Conservation (phyloP, 2,329 filamentous ascomycete genomes). For the Ramularia endophylla region DNA sequence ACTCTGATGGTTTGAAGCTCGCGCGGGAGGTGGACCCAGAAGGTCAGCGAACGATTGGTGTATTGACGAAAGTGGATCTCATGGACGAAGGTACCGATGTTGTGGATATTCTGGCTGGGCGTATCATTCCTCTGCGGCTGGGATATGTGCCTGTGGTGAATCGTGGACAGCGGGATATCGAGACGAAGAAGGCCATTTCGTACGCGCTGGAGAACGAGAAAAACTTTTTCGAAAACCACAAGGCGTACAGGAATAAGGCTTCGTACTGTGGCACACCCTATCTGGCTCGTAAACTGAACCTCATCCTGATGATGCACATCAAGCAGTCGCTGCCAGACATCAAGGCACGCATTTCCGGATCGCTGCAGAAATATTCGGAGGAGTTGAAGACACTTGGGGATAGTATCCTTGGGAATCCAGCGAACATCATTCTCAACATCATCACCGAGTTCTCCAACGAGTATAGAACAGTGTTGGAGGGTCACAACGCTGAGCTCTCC, state of each 20-base stretch:
- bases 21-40: slow-evolving; percentile 96
- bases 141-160: slow-evolving; percentile 98
- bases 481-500: slow-evolving; percentile 93
- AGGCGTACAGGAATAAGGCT: slow-evolving; percentile 97
- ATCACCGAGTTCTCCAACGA: slow-evolving; percentile 99
- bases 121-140: slow-evolving; percentile 89
- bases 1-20: slow-evolving; percentile 95
- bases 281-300: slow-evolving; percentile 89
- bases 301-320: slow-evolving; percentile 99
- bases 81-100: slow-evolving; percentile 99
- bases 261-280: slow-evolving; percentile 98
- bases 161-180: slow-evolving; percentile 94
- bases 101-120: slow-evolving; percentile 94
- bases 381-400: slow-evolving; percentile 83
- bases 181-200: slow-evolving; percentile 93
- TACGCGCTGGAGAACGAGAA: slow-evolving; percentile 89
- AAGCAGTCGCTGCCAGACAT: slow-evolving; percentile 99
- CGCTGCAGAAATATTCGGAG: slow-evolving; percentile 80
- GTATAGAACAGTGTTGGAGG: slow-evolving; percentile 91
- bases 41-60: slow-evolving; percentile 95
- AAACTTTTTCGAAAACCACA: slow-evolving; percentile 97
- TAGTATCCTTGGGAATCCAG: slow-evolving; percentile 90
- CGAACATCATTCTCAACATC: slow-evolving; percentile 96
- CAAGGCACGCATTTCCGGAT: slow-evolving; percentile 92
- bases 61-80: slow-evolving; percentile 95